Evolutionary conservation across 306 rosid genomes (phyloP), one percentile per base, ranked within the genome.

Genomic region (Vigna radiata): DNA sequence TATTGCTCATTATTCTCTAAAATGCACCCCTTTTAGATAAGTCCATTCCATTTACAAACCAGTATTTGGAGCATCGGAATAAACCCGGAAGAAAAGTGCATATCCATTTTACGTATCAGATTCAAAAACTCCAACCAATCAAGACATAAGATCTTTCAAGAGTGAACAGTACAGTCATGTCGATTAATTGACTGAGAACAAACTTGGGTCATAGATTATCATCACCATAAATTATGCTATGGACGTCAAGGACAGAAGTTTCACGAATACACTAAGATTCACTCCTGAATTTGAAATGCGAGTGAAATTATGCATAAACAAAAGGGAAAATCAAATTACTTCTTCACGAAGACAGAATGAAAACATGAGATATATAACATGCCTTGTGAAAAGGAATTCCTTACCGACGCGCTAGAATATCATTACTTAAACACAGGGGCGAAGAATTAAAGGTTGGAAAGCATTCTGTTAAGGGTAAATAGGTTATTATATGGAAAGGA

Each of bases 81-180:
- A 70, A 74, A 60, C 21, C 58, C 16, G 27, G 48, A 77, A 68
- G 39, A 11, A 33, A 16, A 70, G 54, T 49, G 61, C 39, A 50
- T 14, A 70, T 61, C 78, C 67, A 70, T 54, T 50, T 53, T 52
- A 68, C 53, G 72, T 47, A 73, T 72, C 64, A 50, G 54, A 77
- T 61, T 73, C 77, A 36, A 77, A 65, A 41, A 70, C 41, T 25
- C 14, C 33, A 76, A n/a, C 53, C 76, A 17, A 16, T 23, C 67
- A 53, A 58, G 10, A 48, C 14, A 46, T 17, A 75, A 27, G 16
- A 44, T 56, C 48, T 54, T 27, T 58, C 49, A 56, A 21, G 29
- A 64, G 25, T 55, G 36, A 68, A 80, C 72, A 44, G 4, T 55
- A 1, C 15, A 52, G 31, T 79, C 39, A 73, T 46, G 68, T 50